Evolutionary conservation across 495 filamentous ascomycete species (phyloP), one percentile per base, ranked within the genome.

Genomic region (Trichoderma erinaceum): DNA sequence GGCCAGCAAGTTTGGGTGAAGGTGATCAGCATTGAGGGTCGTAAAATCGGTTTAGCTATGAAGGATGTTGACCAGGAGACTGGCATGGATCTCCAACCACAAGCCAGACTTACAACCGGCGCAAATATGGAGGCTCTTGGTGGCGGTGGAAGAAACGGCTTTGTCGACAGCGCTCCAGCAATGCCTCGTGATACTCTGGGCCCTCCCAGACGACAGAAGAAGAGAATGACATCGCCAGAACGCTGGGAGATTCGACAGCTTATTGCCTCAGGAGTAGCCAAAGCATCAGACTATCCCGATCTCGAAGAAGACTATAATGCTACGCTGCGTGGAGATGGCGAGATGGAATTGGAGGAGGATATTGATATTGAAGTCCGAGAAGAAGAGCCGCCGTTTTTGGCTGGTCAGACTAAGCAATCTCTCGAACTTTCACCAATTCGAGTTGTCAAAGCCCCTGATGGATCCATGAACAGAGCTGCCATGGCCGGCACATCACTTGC

Each of bases 241-340:
- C 81, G 95, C 71, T 99, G 93, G 93, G 95, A 99, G 75, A 97
- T 99, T 69, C 89, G 92, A 68, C 96, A 98, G 73, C 83, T 98
- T 58, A 98, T 99, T 71, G 92, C 95, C 21, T 97, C 96, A 7
- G 95, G 95, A 16, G 93, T 92, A 43, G 90, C 90, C 23, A 95
- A 93, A 70, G 92, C 92, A 0, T 86, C 88, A 3, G 96, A 97
- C 69, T 97, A 97, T 73, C 96, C 96, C 0, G 93, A 98, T 69
- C 85, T 97, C 11, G 92, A 99, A 70, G 92, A 97, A 70, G 93
- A 98, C 65, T 97, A 97, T 78, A 87, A 97, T 69, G 89, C 90
- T 18, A 92, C 92, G 0, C 78, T 97, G 21, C 89, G 88, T 63
- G 95, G 93, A 3, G 90, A 95, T 71, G 92, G 90, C 15, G 87